Conservation (phyloP, 2,329 filamentous ascomycete genomes). For the Podosphaera fusca region DNA sequence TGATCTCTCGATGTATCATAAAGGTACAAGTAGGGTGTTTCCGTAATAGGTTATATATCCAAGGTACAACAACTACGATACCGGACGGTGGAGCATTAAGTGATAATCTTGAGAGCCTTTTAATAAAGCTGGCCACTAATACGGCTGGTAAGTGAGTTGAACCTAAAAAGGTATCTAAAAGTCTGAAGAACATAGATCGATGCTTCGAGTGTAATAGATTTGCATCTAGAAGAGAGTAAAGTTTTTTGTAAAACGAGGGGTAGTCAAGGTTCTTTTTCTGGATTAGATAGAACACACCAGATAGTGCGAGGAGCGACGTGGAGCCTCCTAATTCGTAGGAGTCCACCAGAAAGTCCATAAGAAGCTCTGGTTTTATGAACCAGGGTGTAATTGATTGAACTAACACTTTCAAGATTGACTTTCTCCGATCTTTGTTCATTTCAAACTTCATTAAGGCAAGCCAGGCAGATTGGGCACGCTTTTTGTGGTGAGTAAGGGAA, state of each 20-base stretch:
- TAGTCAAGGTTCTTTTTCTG: slow-evolving; percentile 89
- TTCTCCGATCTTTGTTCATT: slow-evolving; percentile 51
- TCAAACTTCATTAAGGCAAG: slow-evolving; percentile 47
- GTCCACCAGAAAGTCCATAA: slow-evolving; percentile 94
- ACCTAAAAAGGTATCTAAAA: slow-evolving; percentile 71
- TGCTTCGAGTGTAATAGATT: slow-evolving; percentile 83
- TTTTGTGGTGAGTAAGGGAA: slow-evolving; percentile 49
- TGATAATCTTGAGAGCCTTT: slow-evolving; percentile 63
- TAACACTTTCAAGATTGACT: slow-evolving; percentile 52
- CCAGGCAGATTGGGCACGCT: slow-evolving; percentile 70
- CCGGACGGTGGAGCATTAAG: slow-evolving; percentile 78
- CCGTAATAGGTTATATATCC: slow-evolving; percentile 87
- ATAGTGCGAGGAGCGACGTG: slow-evolving; percentile 68
- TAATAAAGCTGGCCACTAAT: slow-evolving; percentile 87
- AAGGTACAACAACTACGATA: slow-evolving; percentile 72
- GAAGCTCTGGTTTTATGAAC: slow-evolving; percentile 68
- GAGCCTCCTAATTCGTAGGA: slow-evolving; percentile 74
- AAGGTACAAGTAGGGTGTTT: slow-evolving; percentile 79
- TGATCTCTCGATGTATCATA: slow-evolving; percentile 68
- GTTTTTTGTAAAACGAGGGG: slow-evolving; percentile 74
- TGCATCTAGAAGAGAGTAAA: slow-evolving; percentile 77
- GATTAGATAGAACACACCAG: slow-evolving; percentile 87
- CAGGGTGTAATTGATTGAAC: slow-evolving; percentile 63
- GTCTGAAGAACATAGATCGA: slow-evolving; percentile 75
- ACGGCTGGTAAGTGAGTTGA: slow-evolving; percentile 83